Evolutionary conservation across 371 early-diverging fungal species (phyloP), one percentile per base, ranked within the genome.

Genomic region (Gilbertella persicaria): DNA sequence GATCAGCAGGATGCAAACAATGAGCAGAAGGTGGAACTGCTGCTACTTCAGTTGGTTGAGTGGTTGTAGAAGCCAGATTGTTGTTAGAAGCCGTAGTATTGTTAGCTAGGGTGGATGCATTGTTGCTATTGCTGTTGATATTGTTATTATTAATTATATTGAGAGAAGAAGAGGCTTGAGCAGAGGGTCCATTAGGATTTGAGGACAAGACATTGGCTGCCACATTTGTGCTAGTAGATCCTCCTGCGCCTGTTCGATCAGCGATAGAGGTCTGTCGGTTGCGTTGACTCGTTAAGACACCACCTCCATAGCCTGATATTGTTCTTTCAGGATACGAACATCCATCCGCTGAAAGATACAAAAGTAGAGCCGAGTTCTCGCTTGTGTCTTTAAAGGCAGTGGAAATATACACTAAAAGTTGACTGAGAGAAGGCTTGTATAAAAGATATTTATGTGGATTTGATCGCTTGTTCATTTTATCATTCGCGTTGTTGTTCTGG

Each of bases 391-490:
- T 90, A 69, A 92, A 95, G 1, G 93, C 91, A 17, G 93, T 94
- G 17, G 94, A 80, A 13, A 97, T 74, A 60, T 95, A 94, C 17
- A 92, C 83, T 64, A 94, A 70, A 26, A 97, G 69, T 60, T 94
- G 94, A 37, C 91, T 88, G 28, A 94, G 81, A 0, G 92, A 88
- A 12, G 97, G 95, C 53, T 88, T 78, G 66, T 93, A 94, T 19
- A 98, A 79, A 16, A 97, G 67, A 53, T 94, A 92, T 62, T 97
- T 97, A 76, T 94, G 94, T 6, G 99, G 98, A 65, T 97, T 96
- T 24, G 76, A 60, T 28, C 84, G 69, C 42, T 82, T 75, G 5
- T 25, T 43, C 0, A 45, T 42, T 35, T 58, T 54, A 13, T 63
- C 64, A 28, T 44, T 44, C 13, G 33, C 9, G 9, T 9, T 33